These are phyloP conservation scores for Erysimum pusillum DNA, from an alignment of 441 rosid genomes.

Conservation along the genomic window DNA sequence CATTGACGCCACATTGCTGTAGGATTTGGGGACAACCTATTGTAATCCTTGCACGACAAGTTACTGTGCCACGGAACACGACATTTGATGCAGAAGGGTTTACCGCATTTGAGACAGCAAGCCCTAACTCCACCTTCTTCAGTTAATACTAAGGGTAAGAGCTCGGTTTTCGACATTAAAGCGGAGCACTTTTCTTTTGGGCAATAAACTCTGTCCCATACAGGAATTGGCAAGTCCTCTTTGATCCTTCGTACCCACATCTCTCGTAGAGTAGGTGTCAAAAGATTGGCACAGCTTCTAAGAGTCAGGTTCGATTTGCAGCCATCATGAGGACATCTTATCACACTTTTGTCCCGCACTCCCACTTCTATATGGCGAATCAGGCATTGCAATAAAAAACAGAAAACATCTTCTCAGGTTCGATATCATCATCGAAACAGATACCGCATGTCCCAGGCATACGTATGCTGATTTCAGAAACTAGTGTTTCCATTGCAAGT, in stretches of 20 bases:
- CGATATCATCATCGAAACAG: no score
- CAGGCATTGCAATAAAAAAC: no score
- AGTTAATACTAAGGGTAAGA: neutral
- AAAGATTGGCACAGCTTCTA: neutral
- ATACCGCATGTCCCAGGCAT: no score
- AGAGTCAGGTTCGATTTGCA: neutral
- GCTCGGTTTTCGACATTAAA: neutral
- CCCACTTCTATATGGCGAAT: no score
- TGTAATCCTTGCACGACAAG: neutral
- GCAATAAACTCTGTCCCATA: neutral
- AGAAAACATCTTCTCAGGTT: no score
- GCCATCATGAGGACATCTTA: neutral
- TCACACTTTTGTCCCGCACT: neutral
- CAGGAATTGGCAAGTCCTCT: slow-evolving; percentile 65
- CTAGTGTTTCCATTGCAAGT: no score
- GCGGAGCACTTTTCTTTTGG: neutral
- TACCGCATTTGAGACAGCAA: neutral
- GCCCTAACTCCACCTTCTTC: neutral
- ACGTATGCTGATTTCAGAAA: no score
- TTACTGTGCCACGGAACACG: neutral
- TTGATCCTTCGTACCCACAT: slow-evolving; percentile 52
- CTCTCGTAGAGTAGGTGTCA: slow-evolving; percentile 52
- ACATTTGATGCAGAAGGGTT: neutral
- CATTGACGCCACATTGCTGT: no score
- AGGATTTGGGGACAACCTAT: neutral